A percentile compares a stretch with the other conserved stretches of the same genome.
Evolutionary conservation across 2,329 filamentous ascomycete species (phyloP).

Genomic region (Stachybotrys chartarum): DNA sequence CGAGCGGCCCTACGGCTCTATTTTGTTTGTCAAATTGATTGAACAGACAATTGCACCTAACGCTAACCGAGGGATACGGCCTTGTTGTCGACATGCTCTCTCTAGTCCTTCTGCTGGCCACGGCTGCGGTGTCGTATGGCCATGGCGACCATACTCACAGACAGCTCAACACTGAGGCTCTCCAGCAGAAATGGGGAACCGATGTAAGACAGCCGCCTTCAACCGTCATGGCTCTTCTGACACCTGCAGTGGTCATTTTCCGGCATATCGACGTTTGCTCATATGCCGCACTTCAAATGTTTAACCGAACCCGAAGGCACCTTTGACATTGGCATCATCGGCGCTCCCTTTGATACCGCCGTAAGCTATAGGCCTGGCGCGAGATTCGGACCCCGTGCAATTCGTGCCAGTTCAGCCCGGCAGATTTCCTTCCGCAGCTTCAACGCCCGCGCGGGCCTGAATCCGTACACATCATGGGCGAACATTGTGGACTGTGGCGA

Average conservation of each 20-base stretch:
- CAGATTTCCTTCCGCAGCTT: slow-evolving; percentile 67
- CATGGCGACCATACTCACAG: background rate
- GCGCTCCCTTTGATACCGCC: slow-evolving; percentile 64
- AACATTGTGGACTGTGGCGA: slow-evolving; percentile 77
- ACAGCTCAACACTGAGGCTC: background rate
- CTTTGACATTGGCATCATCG: slow-evolving; percentile 62
- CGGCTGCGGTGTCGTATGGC: background rate
- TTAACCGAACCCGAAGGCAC: slow-evolving; percentile 50
- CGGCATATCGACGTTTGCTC: slow-evolving; percentile 66
- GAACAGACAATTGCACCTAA: background rate
- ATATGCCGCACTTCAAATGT: slow-evolving; percentile 57
- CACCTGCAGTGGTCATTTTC: slow-evolving; percentile 37
- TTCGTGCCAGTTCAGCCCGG: slow-evolving; percentile 68
- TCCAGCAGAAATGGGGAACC: slow-evolving; percentile 1
- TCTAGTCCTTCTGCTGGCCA: background rate
- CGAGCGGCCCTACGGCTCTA: background rate
- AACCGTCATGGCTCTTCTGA: background rate
- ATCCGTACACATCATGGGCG: slow-evolving; percentile 73
- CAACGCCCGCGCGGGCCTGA: slow-evolving; percentile 69
- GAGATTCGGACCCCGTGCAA: slow-evolving; percentile 75
- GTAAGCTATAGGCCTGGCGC: slow-evolving; percentile 41
- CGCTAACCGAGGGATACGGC: too few relatives aligned
- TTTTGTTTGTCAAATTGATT: background rate
- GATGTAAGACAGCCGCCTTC: background rate
- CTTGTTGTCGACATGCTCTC: background rate